phyloP scores from a whole-genome alignment of 2,329 filamentous ascomycete species.

The Neonectria ditissima region DNA sequence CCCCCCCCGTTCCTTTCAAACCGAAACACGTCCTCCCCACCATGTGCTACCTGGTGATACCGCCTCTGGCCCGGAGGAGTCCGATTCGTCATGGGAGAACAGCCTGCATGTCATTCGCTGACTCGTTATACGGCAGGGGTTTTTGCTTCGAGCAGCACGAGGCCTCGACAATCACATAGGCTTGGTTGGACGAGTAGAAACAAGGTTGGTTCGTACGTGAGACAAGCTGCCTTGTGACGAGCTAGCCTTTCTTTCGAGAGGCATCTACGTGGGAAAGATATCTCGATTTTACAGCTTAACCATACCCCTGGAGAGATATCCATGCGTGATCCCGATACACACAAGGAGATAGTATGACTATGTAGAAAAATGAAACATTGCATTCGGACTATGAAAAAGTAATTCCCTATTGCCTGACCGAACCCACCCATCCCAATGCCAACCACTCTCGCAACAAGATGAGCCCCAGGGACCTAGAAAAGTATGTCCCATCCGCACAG shows the following conservation, averaged over 20 bases:
- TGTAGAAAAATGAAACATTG: constrained; percentile 1
- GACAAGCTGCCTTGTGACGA: not conserved
- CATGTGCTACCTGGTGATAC: not conserved
- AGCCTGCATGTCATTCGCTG: not conserved
- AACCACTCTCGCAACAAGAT: constrained; percentile 34
- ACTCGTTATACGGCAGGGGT: not conserved
- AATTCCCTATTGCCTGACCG: constrained; percentile 30
- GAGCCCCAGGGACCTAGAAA: constrained; percentile 24
- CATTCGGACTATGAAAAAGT: constrained; percentile 27
- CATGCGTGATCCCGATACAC: not conserved
- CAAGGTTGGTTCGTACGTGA: not conserved
- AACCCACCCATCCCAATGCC: constrained; percentile 32
- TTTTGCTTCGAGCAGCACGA: not conserved
- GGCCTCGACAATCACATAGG: not conserved
- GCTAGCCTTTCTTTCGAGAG: too few relatives aligned
- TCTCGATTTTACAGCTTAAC: not conserved
- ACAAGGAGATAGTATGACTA: not conserved
- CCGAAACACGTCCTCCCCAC: constrained; percentile 1
- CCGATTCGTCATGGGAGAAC: not conserved
- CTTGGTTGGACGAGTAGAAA: not conserved
- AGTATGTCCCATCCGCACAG: constrained; percentile 27
- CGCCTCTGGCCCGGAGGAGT: not conserved
- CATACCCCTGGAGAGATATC: not conserved
- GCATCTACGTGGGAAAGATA: not conserved
- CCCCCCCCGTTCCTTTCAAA: not conserved